Conservation (phyloP, 441 rosid species). For the Mallotus repandus region DNA sequence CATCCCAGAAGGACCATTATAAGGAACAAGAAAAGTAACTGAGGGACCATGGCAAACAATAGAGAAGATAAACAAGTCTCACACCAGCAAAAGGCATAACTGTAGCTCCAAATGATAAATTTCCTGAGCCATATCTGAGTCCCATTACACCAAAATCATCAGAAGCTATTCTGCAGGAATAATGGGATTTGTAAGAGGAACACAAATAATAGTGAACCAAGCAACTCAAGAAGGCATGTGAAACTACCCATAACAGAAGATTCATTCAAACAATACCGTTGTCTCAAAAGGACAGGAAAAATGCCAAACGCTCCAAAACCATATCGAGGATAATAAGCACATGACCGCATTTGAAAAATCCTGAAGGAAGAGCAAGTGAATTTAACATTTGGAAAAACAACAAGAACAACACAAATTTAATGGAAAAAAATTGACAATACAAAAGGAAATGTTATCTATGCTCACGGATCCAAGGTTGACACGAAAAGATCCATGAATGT, state of each 20-base stretch:
- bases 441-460: conserved; percentile 1
- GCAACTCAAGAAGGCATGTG: conserved; percentile 6
- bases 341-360: conserved; percentile 63
- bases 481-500: conserved; percentile 83
- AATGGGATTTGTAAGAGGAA: conserved; percentile 22
- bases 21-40: conserved; percentile 11
- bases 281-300: conserved; percentile 60
- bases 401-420: not conserved
- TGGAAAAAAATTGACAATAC: not conserved
- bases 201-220: not conserved
- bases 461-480: conserved; percentile 81
- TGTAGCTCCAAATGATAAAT: conserved; percentile 71
- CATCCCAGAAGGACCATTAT: not conserved
- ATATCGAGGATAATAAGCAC: conserved; percentile 68
- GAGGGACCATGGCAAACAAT: conserved; percentile 3
- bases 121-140: conserved; percentile 76
- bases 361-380: conserved; percentile 32
- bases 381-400: conserved; percentile 7
- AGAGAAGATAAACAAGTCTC: conserved; percentile 14
- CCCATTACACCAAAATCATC: conserved; percentile 76
- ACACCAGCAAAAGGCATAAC: conserved; percentile 62
- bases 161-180: conserved; percentile 42
- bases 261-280: conserved; percentile 33
- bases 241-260: not conserved
- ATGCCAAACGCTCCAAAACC: conserved; percentile 84